Base-by-base conservation (phyloP, 108 stramenopile genomes). In the Asterionellopsis glacialis region DNA sequence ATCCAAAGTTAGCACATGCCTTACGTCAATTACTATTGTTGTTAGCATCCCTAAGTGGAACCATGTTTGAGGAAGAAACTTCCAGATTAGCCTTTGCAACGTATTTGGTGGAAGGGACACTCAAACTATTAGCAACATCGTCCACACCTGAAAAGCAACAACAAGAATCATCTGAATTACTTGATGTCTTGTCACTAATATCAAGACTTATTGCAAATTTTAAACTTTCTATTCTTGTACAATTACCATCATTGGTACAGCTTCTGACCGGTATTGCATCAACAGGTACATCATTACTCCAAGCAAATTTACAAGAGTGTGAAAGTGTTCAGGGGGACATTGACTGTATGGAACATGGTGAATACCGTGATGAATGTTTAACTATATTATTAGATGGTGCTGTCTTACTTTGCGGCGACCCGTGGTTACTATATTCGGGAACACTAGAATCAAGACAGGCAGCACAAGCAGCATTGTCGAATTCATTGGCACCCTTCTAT, bases 351-450 rank as follows among this genome's bases (percentile, higher is more conserved):
- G 73, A 82, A 55, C 61, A 76, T 53, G 59, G 75, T 0, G 85
- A 88, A 63, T 87, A 77, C 82, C 72, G 80, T 58, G 84, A 88
- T 41, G 91, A 89, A 62, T 86, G 82, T 1, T 61, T 89, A 41
- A 41, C 55, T 3, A 64, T 84, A 45, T 57, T 93, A 45, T 49
- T 84, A 42, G 85, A 89, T 54, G 84, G 82, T 13, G 68, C 72
- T 38, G 85, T 87, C 14, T 55, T 79, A 45, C 59, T 92, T 66
- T 83, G 75, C 9, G 81, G 64, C 28, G 91, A 92, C 74, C 85
- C 77, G 41, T 92, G 91, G 91, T 54, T 92, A 4, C 60, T 80
- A 61, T 84, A 82, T 60, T 59, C 72, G 0, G 80, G 82, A 43
- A 51, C 77, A 9, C 80, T 67, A 60, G 67, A 79, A 16, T 57